Conservation (phyloP, 2,329 filamentous ascomycete genomes). For the Cytospora mali region DNA sequence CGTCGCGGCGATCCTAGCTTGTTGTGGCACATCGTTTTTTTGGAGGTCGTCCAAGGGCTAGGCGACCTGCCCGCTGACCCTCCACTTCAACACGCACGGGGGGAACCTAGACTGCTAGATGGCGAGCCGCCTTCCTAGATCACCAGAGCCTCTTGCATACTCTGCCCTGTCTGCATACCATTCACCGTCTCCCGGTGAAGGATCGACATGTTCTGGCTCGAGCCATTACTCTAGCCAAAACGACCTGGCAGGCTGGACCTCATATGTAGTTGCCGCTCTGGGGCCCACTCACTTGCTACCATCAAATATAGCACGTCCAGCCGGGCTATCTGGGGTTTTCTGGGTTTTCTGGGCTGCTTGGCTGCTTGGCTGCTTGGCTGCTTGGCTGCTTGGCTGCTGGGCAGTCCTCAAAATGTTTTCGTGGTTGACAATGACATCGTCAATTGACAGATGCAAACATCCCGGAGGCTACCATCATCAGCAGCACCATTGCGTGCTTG, state of each 20-base stretch:
- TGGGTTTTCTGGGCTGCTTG: too few relatives aligned
- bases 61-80: not conserved
- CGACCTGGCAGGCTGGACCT: not conserved
- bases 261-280: not conserved
- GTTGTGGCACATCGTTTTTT: not conserved
- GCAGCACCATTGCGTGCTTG: too few relatives aligned
- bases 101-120: too few relatives aligned
- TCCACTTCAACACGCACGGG: not conserved
- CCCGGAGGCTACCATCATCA: too few relatives aligned
- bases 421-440: not conserved
- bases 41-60: not conserved
- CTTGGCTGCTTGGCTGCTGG: not conserved
- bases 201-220: not conserved
- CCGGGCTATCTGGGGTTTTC: not conserved
- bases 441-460: too few relatives aligned
- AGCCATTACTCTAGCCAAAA: not conserved
- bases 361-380: not conserved
- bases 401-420: not conserved
- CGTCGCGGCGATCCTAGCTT: not conserved
- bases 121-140: not conserved
- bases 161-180: too few relatives aligned
- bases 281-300: not conserved
- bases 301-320: not conserved
- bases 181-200: not conserved
- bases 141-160: not conserved